A percentile compares a stretch with the other conserved stretches of the same genome.
phyloP scores from a whole-genome alignment of 2,329 filamentous ascomycete species.

The Beauveria bassiana region DNA sequence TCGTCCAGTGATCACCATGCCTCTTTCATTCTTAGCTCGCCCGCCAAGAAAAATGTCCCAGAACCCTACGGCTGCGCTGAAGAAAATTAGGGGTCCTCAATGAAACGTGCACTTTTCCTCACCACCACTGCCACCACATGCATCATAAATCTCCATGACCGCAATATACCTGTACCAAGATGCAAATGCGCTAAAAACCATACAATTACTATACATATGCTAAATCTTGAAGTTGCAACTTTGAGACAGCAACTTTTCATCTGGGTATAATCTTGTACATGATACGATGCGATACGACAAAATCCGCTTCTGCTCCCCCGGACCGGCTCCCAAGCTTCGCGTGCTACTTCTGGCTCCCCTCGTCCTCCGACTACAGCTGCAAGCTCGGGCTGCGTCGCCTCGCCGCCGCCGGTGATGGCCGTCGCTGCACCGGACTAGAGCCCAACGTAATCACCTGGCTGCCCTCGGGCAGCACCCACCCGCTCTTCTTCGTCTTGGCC shows the following conservation, averaged over 20 bases:
- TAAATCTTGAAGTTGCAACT: background rate
- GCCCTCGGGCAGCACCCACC: slow-evolving; percentile 21
- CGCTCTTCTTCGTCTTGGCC: slow-evolving; percentile 7
- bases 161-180: too few relatives aligned
- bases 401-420: background rate
- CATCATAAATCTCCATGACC: background rate
- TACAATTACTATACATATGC: background rate
- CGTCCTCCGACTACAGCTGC: slow-evolving; percentile 12
- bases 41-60: background rate
- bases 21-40: background rate
- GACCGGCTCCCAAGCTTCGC: background rate
- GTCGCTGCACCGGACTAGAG: slow-evolving; percentile 16
- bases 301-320: background rate
- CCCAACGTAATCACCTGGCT: slow-evolving; percentile 26
- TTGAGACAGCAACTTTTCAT: background rate
- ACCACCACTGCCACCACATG: background rate
- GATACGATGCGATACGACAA: background rate
- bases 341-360: slow-evolving; percentile 16
- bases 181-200: background rate
- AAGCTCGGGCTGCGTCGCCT: background rate
- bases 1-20: background rate
- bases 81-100: background rate
- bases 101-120: too few relatives aligned
- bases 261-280: background rate
- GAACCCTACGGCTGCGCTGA: background rate